phyloP scores from a whole-genome alignment of 257 asterid species.

The Lycium ferocissimum region DNA sequence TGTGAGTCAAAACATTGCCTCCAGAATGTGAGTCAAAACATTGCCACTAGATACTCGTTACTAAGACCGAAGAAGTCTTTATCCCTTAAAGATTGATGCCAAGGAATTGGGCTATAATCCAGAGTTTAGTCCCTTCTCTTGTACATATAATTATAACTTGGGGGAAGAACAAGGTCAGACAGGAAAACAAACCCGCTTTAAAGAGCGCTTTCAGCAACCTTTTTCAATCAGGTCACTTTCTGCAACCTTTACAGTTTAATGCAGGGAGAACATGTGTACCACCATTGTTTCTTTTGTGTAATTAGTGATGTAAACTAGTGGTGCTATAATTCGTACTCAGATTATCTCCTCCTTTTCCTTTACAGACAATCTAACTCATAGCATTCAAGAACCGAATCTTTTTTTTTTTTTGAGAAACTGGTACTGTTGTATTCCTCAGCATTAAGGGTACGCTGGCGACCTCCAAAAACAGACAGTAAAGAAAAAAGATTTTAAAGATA shows the following conservation, averaged over 20 bases:
- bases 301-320: slow-evolving; percentile 3
- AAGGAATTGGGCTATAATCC: not conserved
- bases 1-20: not conserved
- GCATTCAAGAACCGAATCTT: not conserved
- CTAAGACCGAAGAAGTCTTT: not conserved
- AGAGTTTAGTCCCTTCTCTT: slow-evolving; percentile 13
- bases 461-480: too few relatives aligned
- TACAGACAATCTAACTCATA: not conserved
- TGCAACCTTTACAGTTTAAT: slow-evolving; percentile 4
- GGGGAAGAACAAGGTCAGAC: not conserved
- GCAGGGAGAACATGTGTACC: not conserved
- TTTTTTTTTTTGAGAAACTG: too few relatives aligned
- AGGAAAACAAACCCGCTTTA: not conserved
- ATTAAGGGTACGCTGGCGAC: too few relatives aligned
- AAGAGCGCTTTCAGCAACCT: not conserved
- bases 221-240: slow-evolving; percentile 4
- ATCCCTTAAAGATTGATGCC: not conserved
- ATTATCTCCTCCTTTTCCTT: not conserved
- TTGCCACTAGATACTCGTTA: not conserved
- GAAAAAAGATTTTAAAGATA: too few relatives aligned
- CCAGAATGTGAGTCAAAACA: not conserved
- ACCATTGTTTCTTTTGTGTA: not conserved
- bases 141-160: not conserved
- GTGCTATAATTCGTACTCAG: not conserved
- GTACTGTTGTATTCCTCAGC: too few relatives aligned